These are phyloP conservation scores for Gonapodya sp. DNA, from an alignment of 192 early-diverging fungal species.

Conservation along the genomic window DNA sequence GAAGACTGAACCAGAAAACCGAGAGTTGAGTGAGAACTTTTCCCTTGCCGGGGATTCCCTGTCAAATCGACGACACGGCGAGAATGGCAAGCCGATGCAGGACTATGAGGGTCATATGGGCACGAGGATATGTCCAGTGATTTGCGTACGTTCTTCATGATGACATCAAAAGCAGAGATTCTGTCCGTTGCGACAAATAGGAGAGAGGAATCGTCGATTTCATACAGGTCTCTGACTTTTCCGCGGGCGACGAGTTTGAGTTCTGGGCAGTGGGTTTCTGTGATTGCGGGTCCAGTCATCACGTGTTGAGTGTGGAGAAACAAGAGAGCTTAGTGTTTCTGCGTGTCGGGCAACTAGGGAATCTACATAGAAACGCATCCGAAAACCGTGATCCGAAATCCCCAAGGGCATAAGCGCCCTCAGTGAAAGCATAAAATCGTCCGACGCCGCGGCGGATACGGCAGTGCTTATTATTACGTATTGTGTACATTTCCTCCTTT, in stretches of 20 bases:
- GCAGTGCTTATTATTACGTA: too few relatives aligned
- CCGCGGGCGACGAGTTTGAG: constrained; percentile 88
- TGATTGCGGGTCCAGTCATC: too few relatives aligned
- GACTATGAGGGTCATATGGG: neutral
- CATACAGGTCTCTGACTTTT: constrained; percentile 96
- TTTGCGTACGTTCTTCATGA: constrained; percentile 89
- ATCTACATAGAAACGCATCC: too few relatives aligned
- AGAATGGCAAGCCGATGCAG: neutral
- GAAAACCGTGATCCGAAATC: too few relatives aligned
- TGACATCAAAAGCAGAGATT: constrained; percentile 95
- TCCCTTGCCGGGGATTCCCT: constrained; percentile 92
- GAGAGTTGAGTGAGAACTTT: constrained; percentile 93
- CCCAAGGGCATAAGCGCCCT: too few relatives aligned
- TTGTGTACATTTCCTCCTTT: too few relatives aligned
- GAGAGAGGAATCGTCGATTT: constrained; percentile 71
- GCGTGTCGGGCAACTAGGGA: too few relatives aligned
- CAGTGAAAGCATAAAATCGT: too few relatives aligned
- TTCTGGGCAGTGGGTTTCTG: constrained; percentile 75
- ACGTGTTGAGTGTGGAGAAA: too few relatives aligned
- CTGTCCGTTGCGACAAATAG: constrained; percentile 98
- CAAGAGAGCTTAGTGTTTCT: too few relatives aligned
- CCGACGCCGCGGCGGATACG: too few relatives aligned
- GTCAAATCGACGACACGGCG: neutral
- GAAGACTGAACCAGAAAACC: constrained; percentile 83
- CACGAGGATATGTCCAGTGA: neutral